A percentile compares a stretch with the other conserved stretches of the same genome.
These are phyloP conservation scores for Penicillium cataractarum DNA, from an alignment of 495 filamentous ascomycete species.

Conservation along the genomic window DNA sequence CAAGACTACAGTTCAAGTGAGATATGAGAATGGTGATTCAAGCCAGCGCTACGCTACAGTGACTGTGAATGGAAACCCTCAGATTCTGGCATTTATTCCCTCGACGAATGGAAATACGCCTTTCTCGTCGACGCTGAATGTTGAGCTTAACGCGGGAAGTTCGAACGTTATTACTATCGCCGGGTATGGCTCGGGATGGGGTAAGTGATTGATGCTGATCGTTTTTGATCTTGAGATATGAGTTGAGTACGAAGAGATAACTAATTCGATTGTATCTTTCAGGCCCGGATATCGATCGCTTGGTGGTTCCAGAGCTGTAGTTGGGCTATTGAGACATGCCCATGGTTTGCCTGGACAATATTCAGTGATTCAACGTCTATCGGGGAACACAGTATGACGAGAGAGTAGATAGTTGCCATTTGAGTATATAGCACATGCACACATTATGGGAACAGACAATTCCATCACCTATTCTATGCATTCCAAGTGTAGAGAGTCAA, in stretches of 20 bases:
- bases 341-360: not conserved
- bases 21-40: slow-evolving; percentile 5
- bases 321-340: not conserved
- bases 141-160: not conserved
- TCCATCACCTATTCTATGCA: not conserved
- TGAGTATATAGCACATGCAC: not conserved
- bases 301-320: slow-evolving; percentile 3
- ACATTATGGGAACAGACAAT: not conserved
- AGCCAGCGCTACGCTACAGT: not conserved
- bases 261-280: not conserved
- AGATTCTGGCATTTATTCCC: not conserved
- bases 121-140: slow-evolving; percentile 1
- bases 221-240: not conserved
- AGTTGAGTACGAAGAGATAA: not conserved
- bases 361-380: not conserved
- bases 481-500: no score
- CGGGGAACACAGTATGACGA: not conserved
- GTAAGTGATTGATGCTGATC: slow-evolving; percentile 4
- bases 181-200: not conserved
- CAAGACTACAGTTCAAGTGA: not conserved
- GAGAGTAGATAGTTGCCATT: not conserved
- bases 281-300: slow-evolving; percentile 1
- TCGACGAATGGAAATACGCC: slow-evolving; percentile 3
- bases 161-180: slow-evolving; percentile 1
- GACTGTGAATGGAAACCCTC: not conserved